Base-by-base conservation (phyloP, 768 basidiomycete species). In the Punctularia strigosozonata region DNA sequence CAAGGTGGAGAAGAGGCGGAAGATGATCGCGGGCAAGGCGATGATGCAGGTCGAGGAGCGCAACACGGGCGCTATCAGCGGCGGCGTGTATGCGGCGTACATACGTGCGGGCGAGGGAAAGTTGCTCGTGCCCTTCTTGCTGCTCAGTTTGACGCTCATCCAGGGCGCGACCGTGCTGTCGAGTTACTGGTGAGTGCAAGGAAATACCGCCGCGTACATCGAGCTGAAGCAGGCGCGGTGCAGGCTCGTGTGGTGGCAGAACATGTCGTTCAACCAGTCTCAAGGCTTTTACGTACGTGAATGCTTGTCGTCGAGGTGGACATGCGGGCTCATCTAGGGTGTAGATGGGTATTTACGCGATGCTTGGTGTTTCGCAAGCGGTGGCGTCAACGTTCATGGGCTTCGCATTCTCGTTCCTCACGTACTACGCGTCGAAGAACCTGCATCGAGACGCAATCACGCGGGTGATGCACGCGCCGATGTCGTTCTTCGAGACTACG, bases 401-500 rank as follows among this genome's bases (percentile, higher is more conserved):
- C 24, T 57, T 64, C 30, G 56, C 63, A 10, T 73, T 80, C 49
- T 79, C 83, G 1, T 39, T 79, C 31, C 57, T 90, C 43, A 79
- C 82, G 6, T 90, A 75, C 54, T 79, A 80, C 52, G 82, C 88
- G 2, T 91, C 88, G 5, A 72, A 73, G 51, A 53, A 57, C 3
- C 54, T 91, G 25, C 82, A 88, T 50, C 65, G 59, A 43, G 77
- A 58, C 43, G 77, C 84, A 4, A 71, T 85, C 39, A 58, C 64
- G 6, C 73, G 79, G 17, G 71, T 90, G 35, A 73, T 92, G 70
- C 73, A 78, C 53, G 85, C 87, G 1, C 88, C 88, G 0, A 89
- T 87, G 80, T 77, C 75, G 5, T 91, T 89, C 63, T 92, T 89
- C 52, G 90, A 92, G 52, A 89, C 80, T 2, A 86, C 83, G 4